phyloP scores from a whole-genome alignment of 192 early-diverging fungal genomes.

The Coemansia sp. region DNA sequence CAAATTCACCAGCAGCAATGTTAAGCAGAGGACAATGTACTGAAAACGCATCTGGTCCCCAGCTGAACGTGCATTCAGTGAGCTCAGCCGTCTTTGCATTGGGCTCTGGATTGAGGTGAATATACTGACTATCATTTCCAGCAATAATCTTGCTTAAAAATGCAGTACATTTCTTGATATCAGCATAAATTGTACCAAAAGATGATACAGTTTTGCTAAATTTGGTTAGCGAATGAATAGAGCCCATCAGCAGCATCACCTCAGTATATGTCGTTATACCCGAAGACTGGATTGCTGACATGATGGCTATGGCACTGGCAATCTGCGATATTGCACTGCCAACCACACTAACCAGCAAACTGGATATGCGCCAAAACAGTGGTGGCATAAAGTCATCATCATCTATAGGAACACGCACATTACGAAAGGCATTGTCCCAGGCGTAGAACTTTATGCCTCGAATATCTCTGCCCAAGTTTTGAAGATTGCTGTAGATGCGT shows the following conservation, averaged over 20 bases:
- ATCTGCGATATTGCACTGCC: conserved; percentile 51
- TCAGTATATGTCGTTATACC: conserved; percentile 18
- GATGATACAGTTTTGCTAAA: conserved; percentile 4
- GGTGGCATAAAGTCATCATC: conserved; percentile 16
- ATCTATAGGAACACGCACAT: conserved; percentile 3
- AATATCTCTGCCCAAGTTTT: conserved; percentile 46
- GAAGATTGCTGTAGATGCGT: conserved; percentile 3
- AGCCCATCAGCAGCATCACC: conserved; percentile 15
- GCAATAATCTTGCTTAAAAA: conserved; percentile 14
- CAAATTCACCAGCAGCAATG: conserved; percentile 66
- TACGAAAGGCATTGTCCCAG: conserved; percentile 52
- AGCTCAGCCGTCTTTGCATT: conserved; percentile 11
- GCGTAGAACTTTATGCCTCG: conserved; percentile 71
- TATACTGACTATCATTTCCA: neutral
- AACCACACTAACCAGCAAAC: conserved; percentile 13
- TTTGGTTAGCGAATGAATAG: conserved; percentile 18
- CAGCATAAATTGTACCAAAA: neutral
- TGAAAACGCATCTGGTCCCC: conserved; percentile 40
- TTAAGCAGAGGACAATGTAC: conserved; percentile 59
- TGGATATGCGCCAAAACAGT: conserved; percentile 23
- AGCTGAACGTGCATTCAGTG: conserved; percentile 28
- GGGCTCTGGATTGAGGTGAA: neutral
- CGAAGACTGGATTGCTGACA: conserved; percentile 53
- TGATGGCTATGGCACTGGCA: conserved; percentile 60
- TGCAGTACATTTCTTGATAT: neutral